phyloP scores from a whole-genome alignment of 2,329 filamentous ascomycete genomes.

The Stemphylium beticola region DNA sequence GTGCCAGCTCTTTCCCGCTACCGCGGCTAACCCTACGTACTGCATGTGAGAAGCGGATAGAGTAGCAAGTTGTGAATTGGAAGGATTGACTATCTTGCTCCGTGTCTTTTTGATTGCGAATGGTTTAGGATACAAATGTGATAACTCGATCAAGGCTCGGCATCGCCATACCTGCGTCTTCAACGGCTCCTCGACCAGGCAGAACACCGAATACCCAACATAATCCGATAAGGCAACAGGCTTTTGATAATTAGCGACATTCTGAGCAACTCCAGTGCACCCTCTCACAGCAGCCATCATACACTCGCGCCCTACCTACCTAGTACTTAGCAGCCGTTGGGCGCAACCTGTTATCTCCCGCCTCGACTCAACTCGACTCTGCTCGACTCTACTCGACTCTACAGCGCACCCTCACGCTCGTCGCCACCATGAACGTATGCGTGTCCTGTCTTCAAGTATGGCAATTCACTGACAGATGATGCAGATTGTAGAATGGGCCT shows the following conservation, averaged over 20 bases:
- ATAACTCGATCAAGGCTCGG: slow-evolving; percentile 9
- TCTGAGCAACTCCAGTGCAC: background rate
- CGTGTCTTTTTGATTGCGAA: background rate
- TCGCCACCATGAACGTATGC: slow-evolving; percentile 55
- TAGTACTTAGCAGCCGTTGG: background rate
- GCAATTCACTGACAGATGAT: background rate
- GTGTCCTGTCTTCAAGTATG: background rate
- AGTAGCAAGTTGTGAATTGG: background rate
- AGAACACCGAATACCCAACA: slow-evolving; percentile 9
- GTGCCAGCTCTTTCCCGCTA: slow-evolving; percentile 4
- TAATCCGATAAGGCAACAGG: background rate
- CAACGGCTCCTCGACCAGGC: slow-evolving; percentile 5
- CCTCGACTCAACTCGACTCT: slow-evolving; percentile 4
- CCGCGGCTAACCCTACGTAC: slow-evolving; percentile 5
- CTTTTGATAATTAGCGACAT: background rate
- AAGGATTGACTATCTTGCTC: background rate
- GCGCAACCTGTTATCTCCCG: slow-evolving; percentile 12
- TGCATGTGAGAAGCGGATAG: slow-evolving; percentile 1
- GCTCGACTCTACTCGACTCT: slow-evolving; percentile 2
- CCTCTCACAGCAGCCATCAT: background rate
- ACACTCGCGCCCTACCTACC: background rate
- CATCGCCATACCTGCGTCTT: slow-evolving; percentile 11
- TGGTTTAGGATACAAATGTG: background rate
- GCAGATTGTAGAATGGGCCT: slow-evolving; percentile 92
- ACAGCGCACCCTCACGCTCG: slow-evolving; percentile 12